A percentile compares a stretch with the other conserved stretches of the same genome.
These are phyloP conservation scores for Annulohypoxylon truncatum DNA, from an alignment of 2,329 filamentous ascomycete species.

Conservation along the genomic window DNA sequence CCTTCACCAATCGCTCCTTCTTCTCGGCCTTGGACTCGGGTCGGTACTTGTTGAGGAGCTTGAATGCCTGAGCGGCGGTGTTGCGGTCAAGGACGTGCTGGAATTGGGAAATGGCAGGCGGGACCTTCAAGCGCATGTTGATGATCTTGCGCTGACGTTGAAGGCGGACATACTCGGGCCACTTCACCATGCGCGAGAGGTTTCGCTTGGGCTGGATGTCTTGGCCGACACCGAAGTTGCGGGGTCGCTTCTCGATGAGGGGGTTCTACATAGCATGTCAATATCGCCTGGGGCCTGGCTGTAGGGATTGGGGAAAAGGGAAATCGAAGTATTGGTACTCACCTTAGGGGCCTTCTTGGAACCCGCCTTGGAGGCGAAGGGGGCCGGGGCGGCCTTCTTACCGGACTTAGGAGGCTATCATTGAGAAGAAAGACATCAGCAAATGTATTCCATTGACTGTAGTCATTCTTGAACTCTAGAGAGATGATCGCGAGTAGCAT, in stretches of 20 bases:
- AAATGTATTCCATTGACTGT: conserved; percentile 79
- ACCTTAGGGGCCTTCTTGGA: conserved; percentile 98
- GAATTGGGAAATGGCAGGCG: conserved; percentile 97
- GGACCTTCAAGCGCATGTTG: conserved; percentile 98
- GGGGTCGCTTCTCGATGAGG: conserved; percentile 96
- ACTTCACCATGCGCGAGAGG: conserved; percentile 98
- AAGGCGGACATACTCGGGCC: conserved; percentile 98
- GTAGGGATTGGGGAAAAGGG: background rate
- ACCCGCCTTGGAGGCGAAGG: conserved; percentile 93
- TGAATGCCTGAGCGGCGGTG: conserved; percentile 96
- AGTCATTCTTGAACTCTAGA: conserved; percentile 93
- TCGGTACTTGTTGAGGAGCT: conserved; percentile 99
- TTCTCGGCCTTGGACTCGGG: conserved; percentile 99
- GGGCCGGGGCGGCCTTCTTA: conserved; percentile 98
- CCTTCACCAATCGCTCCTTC: conserved; percentile 99
- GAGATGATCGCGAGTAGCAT: conserved; percentile 71
- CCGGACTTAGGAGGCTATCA: conserved; percentile 99
- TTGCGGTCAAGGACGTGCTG: conserved; percentile 96
- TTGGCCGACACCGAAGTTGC: conserved; percentile 99
- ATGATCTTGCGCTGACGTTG: conserved; percentile 96
- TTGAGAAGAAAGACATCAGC: conserved; percentile 99
- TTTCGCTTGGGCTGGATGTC: conserved; percentile 98
- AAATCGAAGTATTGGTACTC: conserved; percentile 56
- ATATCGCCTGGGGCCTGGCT: conserved; percentile 21
- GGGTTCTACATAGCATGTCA: conserved; percentile 77